phyloP scores from a whole-genome alignment of 148 eudicot species.

The Selenicereus undatus region DNA sequence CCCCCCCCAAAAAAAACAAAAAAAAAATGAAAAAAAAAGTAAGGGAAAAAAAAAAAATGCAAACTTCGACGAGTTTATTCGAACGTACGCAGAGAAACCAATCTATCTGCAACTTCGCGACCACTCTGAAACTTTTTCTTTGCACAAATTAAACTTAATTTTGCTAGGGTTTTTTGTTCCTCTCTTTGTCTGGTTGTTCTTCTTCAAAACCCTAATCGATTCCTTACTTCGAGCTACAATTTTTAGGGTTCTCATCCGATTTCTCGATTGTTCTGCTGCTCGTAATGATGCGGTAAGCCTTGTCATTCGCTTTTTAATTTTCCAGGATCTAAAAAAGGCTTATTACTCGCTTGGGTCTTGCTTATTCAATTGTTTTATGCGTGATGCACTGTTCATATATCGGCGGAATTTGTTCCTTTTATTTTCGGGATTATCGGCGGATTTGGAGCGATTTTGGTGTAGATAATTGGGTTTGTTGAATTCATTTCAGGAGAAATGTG shows the following conservation, averaged over 20 bases:
- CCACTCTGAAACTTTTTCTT: background rate
- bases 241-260: background rate
- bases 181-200: background rate
- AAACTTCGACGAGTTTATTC: background rate
- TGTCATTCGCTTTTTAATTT: background rate
- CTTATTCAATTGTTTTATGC: background rate
- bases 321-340: background rate
- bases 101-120: background rate
- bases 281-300: slow-evolving; percentile 13
- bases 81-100: background rate
- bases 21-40: background rate
- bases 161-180: slow-evolving; percentile 7
- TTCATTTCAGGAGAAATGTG: background rate
- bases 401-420: background rate
- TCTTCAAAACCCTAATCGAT: slow-evolving; percentile 9
- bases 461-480: background rate
- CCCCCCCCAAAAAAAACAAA: background rate
- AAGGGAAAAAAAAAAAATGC: no score
- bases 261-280: background rate
- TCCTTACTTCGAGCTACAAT: background rate
- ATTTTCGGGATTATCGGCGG: background rate
- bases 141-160: background rate
- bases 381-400: background rate
- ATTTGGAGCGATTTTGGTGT: background rate
- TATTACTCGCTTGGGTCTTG: background rate